phyloP scores from a whole-genome alignment of 345 rosid genomes.

The Camelina neglecta region DNA sequence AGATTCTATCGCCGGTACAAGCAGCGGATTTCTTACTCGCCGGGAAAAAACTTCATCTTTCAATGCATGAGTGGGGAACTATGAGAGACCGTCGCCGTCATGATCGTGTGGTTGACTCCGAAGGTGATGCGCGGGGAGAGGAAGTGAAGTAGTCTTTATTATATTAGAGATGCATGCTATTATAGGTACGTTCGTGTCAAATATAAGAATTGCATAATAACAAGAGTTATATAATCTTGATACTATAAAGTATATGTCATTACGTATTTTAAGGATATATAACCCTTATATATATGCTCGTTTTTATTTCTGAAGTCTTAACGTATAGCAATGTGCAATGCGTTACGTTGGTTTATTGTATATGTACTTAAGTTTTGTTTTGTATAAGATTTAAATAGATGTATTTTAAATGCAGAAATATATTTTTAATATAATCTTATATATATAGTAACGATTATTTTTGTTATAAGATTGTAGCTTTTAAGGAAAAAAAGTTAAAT shows the following conservation, averaged over 20 bases:
- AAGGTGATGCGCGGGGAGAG: slow-evolving; percentile 1
- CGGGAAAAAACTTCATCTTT: slow-evolving; percentile 49
- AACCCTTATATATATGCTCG: neutral
- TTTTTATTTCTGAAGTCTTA: neutral
- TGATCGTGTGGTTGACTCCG: slow-evolving; percentile 21
- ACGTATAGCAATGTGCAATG: slow-evolving; percentile 9
- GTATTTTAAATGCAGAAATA: neutral
- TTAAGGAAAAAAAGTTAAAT: no score
- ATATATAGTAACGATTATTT: neutral
- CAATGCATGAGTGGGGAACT: slow-evolving; percentile 53
- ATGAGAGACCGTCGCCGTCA: slow-evolving; percentile 47
- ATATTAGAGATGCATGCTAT: neutral
- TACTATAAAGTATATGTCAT: neutral
- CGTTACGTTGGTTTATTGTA: neutral
- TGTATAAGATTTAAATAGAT: neutral
- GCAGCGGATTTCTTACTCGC: slow-evolving; percentile 50
- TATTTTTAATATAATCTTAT: neutral
- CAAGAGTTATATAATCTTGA: slow-evolving; percentile 27
- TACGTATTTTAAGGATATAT: slow-evolving; percentile 6
- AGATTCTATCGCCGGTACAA: slow-evolving; percentile 43
- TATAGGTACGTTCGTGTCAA: slow-evolving; percentile 31
- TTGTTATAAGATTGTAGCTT: neutral
- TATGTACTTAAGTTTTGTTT: neutral
- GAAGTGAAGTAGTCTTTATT: slow-evolving; percentile 13
- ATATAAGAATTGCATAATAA: slow-evolving; percentile 4